phyloP scores from a whole-genome alignment of 2,329 filamentous ascomycete species.

The Apiospora marii region DNA sequence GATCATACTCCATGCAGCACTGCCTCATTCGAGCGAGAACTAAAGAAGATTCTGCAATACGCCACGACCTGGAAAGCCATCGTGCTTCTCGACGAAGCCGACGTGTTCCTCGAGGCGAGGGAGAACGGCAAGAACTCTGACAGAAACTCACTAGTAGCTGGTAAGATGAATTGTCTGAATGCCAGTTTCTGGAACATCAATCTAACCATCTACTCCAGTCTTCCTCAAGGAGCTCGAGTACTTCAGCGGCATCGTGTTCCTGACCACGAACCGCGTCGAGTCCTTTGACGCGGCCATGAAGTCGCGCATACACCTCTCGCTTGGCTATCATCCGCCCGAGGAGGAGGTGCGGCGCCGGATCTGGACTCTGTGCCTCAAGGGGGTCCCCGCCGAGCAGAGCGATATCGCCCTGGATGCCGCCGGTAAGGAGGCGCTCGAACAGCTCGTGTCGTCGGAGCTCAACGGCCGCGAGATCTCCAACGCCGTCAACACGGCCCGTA shows the following conservation, averaged over 20 bases:
- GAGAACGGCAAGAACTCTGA: conserved; percentile 33
- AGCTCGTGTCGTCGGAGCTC: conserved; percentile 45
- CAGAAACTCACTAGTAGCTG: conserved; percentile 29
- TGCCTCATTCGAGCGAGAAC: conserved; percentile 34
- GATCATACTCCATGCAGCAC: conserved; percentile 17
- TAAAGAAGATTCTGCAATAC: conserved; percentile 46
- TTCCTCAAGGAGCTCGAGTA: conserved; percentile 35
- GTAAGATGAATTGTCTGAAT: not conserved
- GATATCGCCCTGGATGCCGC: conserved; percentile 48
- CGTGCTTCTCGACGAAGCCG: conserved; percentile 43
- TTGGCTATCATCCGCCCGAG: conserved; percentile 49
- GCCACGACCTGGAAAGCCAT: conserved; percentile 49
- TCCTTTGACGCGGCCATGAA: conserved; percentile 37
- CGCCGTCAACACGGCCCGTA: conserved; percentile 40
- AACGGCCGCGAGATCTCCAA: conserved; percentile 47
- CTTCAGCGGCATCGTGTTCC: conserved; percentile 34
- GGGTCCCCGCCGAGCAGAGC: conserved; percentile 53
- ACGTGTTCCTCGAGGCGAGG: conserved; percentile 46
- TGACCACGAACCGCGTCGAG: conserved; percentile 35
- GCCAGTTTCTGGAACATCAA: not conserved
- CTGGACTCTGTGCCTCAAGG: conserved; percentile 44
- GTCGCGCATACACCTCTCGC: conserved; percentile 35
- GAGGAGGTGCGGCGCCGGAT: conserved; percentile 34
- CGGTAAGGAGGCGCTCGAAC: conserved; percentile 32
- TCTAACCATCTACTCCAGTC: conserved; percentile 27